Percentiles rank a stretch among this genome's conserved stretches.
Conservation (phyloP, 2,329 filamentous ascomycete species). For the Colletotrichum australisinense region DNA sequence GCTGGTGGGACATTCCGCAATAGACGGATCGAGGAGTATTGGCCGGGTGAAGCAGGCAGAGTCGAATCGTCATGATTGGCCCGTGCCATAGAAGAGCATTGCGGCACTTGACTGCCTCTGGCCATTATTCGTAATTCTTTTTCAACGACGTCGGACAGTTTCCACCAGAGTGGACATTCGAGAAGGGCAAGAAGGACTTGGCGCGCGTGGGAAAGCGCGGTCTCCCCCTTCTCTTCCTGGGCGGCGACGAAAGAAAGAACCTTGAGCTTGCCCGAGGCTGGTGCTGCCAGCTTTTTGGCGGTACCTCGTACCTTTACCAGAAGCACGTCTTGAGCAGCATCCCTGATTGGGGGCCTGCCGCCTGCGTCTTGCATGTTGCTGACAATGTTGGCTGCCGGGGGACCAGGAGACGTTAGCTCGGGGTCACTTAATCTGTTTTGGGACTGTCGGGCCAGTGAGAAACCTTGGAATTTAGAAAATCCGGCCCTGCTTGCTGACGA, state of each 20-base stretch:
- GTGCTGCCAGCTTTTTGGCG: neutral
- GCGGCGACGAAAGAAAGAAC: neutral
- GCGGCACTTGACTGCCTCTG: slow-evolving; percentile 18
- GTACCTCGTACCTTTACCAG: too few species aligned
- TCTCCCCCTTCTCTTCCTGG: neutral
- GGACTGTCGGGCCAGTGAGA: slow-evolving; percentile 4
- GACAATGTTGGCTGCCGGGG: slow-evolving; percentile 19
- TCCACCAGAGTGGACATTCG: slow-evolving; percentile 24
- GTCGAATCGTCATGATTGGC: slow-evolving; percentile 31
- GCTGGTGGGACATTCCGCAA: neutral
- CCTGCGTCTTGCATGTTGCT: neutral
- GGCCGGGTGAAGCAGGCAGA: slow-evolving; percentile 23
- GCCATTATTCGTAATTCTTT: slow-evolving; percentile 33
- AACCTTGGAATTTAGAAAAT: slow-evolving; percentile 28
- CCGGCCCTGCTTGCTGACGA: slow-evolving; percentile 21
- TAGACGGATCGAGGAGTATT: neutral
- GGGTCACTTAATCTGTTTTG: neutral
- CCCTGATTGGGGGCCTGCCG: neutral
- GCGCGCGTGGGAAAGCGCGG: neutral
- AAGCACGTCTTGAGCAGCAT: neutral
- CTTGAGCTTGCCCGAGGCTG: neutral
- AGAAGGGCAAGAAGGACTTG: slow-evolving; percentile 8
- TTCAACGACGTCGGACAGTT: slow-evolving; percentile 28
- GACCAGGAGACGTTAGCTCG: slow-evolving; percentile 8
- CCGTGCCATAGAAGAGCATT: slow-evolving; percentile 3